phyloP scores from a whole-genome alignment of 257 asterid species.

The Gentiana macrophylla region DNA sequence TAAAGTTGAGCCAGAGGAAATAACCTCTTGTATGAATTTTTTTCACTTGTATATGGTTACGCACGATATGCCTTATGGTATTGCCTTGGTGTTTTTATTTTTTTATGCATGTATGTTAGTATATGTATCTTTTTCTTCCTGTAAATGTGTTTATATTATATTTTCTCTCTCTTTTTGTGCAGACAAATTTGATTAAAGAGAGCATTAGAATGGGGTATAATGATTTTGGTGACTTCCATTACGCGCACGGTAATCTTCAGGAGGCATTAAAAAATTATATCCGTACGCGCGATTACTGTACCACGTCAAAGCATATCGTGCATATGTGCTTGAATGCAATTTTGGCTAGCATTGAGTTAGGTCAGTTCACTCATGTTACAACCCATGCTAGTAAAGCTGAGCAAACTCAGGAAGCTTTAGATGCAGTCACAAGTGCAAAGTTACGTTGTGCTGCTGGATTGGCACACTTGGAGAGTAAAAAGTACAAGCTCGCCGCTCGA shows the following conservation, averaged over 20 bases:
- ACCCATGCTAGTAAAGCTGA: constrained; percentile 90
- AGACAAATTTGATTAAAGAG: constrained; percentile 96
- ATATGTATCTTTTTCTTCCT: background rate
- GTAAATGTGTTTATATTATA: background rate
- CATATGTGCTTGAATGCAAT: constrained; percentile 90
- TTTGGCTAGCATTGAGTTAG: constrained; percentile 93
- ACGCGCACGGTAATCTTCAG: constrained; percentile 76
- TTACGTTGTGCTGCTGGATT: constrained; percentile 86
- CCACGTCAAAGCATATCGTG: constrained; percentile 71
- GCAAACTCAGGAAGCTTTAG: constrained; percentile 67
- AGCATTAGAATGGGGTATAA: constrained; percentile 98
- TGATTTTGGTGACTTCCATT: constrained; percentile 92
- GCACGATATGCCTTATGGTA: no score
- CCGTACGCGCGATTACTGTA: constrained; percentile 96
- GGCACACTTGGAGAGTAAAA: constrained; percentile 69
- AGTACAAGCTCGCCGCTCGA: constrained; percentile 95
- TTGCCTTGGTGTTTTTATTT: constrained; percentile 1
- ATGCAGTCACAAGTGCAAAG: constrained; percentile 55
- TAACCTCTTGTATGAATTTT: no score
- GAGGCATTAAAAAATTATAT: constrained; percentile 89
- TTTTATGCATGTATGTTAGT: background rate
- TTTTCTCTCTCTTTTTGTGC: constrained; percentile 15
- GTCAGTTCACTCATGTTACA: constrained; percentile 85
- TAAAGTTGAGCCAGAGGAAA: no score
- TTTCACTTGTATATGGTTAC: no score